Evolutionary conservation across 2,329 filamentous ascomycete genomes (phyloP).

Genomic region (Sporothrix mexicana): DNA sequence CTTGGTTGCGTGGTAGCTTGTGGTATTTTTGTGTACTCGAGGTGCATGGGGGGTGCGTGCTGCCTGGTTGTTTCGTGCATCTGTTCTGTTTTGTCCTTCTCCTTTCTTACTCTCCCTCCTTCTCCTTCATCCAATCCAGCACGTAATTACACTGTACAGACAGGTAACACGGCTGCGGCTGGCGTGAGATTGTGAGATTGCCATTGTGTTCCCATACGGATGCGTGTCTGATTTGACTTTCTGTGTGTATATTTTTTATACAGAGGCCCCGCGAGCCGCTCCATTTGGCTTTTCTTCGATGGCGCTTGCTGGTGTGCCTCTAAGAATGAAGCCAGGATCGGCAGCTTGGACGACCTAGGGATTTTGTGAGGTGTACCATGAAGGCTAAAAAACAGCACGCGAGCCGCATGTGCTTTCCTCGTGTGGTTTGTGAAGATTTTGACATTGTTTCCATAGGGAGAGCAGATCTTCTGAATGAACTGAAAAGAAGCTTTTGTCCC

Average conservation of each 20-base stretch:
- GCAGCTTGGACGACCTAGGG: not conserved
- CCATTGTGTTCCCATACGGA: not conserved
- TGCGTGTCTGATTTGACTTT: not conserved
- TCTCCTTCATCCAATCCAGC: not conserved
- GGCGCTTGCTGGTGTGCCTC: conserved; percentile 11
- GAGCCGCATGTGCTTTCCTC: conserved; percentile 1
- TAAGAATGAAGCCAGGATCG: conserved; percentile 10
- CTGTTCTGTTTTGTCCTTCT: not conserved
- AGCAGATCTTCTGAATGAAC: not conserved
- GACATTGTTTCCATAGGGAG: too few species aligned
- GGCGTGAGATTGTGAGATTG: conserved; percentile 17
- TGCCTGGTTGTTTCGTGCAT: not conserved
- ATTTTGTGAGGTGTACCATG: not conserved
- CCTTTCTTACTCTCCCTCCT: not conserved
- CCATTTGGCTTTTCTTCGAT: not conserved
- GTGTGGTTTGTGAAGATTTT: not conserved
- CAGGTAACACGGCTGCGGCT: conserved; percentile 25
- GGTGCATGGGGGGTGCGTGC: not conserved
- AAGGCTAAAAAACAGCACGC: not conserved
- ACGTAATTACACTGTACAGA: not conserved
- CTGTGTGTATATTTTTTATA: not conserved
- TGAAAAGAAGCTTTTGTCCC: not conserved
- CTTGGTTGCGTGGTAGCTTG: not conserved
- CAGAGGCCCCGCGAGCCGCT: not conserved
- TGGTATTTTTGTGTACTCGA: not conserved